These are phyloP conservation scores for Asterella californica DNA, from an alignment of 225 moss, liverwort and hornwort species.

Conservation along the genomic window DNA sequence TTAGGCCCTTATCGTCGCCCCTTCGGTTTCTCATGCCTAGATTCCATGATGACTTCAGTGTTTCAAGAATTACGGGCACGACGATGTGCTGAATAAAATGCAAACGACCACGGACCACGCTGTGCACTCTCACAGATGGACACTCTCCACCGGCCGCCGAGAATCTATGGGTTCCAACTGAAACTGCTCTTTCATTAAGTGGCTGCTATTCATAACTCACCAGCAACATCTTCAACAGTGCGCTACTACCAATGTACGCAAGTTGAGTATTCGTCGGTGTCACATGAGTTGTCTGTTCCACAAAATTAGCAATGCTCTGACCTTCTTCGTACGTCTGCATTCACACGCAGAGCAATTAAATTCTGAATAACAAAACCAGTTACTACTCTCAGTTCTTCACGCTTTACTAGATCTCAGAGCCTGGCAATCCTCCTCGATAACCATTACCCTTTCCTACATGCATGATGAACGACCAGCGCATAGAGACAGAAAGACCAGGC, in stretches of 20 bases:
- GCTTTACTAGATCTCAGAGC: too few species aligned
- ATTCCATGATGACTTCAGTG: too few species aligned
- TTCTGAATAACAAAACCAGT: background rate
- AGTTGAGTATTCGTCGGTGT: constrained; percentile 70
- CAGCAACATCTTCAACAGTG: constrained; percentile 85
- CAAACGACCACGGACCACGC: background rate
- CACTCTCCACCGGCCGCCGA: background rate
- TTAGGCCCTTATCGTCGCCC: background rate
- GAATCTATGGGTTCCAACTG: background rate
- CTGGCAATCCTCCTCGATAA: too few species aligned
- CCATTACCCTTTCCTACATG: too few species aligned
- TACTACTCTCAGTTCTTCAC: too few species aligned
- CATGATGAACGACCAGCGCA: background rate
- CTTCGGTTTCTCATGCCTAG: too few species aligned
- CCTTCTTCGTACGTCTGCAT: constrained; percentile 92
- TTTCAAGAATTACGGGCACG: background rate
- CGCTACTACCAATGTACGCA: constrained; percentile 82
- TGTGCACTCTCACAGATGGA: background rate
- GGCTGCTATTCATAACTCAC: constrained; percentile 33
- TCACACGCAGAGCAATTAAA: background rate
- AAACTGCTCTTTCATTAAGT: background rate
- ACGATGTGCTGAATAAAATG: background rate
- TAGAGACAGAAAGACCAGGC: background rate
- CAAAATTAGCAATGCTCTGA: constrained; percentile 78
- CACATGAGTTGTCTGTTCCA: constrained; percentile 53